Evolutionary conservation across 192 early-diverging fungal species (phyloP).

Genomic region (Podila epicladia): DNA sequence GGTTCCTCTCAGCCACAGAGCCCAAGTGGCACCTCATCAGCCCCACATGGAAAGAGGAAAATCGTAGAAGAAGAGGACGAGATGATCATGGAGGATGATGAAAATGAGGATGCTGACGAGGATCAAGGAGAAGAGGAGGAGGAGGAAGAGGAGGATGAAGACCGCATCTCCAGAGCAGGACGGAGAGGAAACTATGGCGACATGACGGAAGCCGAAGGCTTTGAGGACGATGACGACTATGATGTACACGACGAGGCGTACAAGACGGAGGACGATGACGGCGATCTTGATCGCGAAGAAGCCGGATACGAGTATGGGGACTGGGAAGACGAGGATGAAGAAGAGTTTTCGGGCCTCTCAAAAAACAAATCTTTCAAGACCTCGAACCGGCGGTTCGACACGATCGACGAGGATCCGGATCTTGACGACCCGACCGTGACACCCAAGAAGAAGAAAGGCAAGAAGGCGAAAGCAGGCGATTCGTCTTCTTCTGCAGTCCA

Average conservation of each 20-base stretch:
- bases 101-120: slow-evolving; percentile 18
- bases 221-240: slow-evolving; percentile 32
- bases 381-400: neutral
- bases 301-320: slow-evolving; percentile 18
- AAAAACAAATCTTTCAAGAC: slow-evolving; percentile 10
- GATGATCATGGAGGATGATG: slow-evolving; percentile 1
- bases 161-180: neutral
- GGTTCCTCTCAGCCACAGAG: neutral
- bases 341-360: neutral
- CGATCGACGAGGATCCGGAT: neutral
- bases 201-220: slow-evolving; percentile 7
- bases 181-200: slow-evolving; percentile 9
- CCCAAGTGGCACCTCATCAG: neutral
- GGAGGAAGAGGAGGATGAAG: slow-evolving; percentile 31
- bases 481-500: too few species aligned
- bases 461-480: too few species aligned
- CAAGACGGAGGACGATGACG: slow-evolving; percentile 34
- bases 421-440: neutral
- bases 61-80: slow-evolving; percentile 20
- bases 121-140: slow-evolving; percentile 21
- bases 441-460: neutral
- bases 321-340: slow-evolving; percentile 39
- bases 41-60: neutral
- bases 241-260: slow-evolving; percentile 31
- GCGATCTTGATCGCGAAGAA: slow-evolving; percentile 9